A percentile compares a stretch with the other conserved stretches of the same genome.
phyloP scores from a whole-genome alignment of 2,329 filamentous ascomycete genomes.

The Pseudogymnoascus sp. region DNA sequence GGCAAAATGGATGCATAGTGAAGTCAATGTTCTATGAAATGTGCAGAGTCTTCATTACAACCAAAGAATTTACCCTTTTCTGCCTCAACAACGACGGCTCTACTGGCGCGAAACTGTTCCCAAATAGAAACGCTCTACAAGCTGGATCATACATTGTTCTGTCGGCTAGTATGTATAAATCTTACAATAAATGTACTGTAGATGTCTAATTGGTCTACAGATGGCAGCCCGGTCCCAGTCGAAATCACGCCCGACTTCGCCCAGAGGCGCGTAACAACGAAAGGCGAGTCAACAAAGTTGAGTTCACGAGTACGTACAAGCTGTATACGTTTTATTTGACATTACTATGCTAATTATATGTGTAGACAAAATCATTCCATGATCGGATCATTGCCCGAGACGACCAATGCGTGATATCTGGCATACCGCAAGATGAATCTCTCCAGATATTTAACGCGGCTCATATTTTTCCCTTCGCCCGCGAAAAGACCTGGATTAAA shows the following conservation, averaged over 20 bases:
- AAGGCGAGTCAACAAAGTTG: not conserved
- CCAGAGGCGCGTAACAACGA: not conserved
- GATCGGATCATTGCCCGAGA: not conserved
- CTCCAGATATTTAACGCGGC: not conserved
- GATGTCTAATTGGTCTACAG: not conserved
- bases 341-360: not conserved
- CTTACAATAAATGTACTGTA: too few relatives aligned
- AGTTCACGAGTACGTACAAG: not conserved
- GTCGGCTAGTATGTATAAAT: not conserved
- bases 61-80: not conserved
- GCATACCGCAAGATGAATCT: not conserved
- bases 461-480: not conserved
- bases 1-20: not conserved
- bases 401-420: not conserved
- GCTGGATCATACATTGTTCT: not conserved
- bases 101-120: not conserved
- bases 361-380: not conserved
- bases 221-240: not conserved
- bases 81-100: not conserved
- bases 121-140: not conserved
- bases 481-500: not conserved
- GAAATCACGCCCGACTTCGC: not conserved
- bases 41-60: not conserved
- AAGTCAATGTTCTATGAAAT: not conserved
- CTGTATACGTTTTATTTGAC: not conserved